phyloP scores from a whole-genome alignment of 2,329 filamentous ascomycete genomes.

The Aspergillus piperis region DNA sequence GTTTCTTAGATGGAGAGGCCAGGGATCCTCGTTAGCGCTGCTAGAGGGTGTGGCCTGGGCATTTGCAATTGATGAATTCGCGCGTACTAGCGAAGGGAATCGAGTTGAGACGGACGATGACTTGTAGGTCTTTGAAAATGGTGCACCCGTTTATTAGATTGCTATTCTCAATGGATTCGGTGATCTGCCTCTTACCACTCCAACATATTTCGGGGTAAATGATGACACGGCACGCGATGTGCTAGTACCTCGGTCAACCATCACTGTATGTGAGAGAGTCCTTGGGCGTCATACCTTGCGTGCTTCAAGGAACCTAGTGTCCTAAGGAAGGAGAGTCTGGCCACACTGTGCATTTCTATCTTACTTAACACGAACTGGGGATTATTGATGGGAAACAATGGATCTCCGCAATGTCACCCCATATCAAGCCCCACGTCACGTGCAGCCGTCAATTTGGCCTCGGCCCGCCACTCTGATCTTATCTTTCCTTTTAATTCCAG shows the following conservation, averaged over 20 bases:
- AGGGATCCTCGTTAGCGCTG: background rate
- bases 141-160: background rate
- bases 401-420: background rate
- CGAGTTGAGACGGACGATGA: background rate
- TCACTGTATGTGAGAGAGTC: background rate
- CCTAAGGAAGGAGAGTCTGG: constrained; percentile 8
- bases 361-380: background rate
- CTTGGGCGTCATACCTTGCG: constrained; percentile 5
- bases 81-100: background rate
- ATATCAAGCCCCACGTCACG: background rate
- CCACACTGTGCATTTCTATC: constrained; percentile 8
- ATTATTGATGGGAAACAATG: background rate
- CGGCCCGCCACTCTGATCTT: background rate
- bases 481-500: background rate
- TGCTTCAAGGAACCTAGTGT: constrained; percentile 10
- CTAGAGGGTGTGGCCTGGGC: background rate
- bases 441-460: background rate
- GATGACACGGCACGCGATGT: constrained; percentile 5
- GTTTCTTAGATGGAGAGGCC: background rate
- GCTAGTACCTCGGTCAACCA: constrained; percentile 14
- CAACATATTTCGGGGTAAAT: constrained; percentile 8
- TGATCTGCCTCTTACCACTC: constrained; percentile 13
- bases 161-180: background rate
- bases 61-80: background rate
- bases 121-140: background rate